Evolutionary conservation across 2,329 filamentous ascomycete genomes (phyloP).

Genomic region (Dendryphion nanum): DNA sequence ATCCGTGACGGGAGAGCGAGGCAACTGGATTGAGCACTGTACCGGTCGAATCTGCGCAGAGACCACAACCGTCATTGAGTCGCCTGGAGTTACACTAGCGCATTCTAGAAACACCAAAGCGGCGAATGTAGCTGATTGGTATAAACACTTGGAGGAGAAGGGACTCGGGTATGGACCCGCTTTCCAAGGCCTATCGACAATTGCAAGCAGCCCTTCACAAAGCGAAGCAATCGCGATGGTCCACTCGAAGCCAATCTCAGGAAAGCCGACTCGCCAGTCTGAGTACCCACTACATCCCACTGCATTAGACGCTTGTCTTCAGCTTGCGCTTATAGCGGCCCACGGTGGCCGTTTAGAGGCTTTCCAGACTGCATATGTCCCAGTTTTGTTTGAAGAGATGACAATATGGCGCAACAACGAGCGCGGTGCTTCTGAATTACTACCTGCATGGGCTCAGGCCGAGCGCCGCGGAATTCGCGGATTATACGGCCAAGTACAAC

Average conservation of each 20-base stretch:
- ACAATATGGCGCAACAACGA: conserved; percentile 7
- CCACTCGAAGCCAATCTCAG: no score
- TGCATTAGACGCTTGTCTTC: conserved; percentile 29
- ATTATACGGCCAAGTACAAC: conserved; percentile 4
- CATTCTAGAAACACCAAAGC: background rate
- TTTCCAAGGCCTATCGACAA: conserved; percentile 15
- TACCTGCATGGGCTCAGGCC: conserved; percentile 9
- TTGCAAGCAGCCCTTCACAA: conserved; percentile 6
- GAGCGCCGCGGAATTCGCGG: conserved; percentile 8
- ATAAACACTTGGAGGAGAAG: conserved; percentile 13
- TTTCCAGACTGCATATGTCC: conserved; percentile 8
- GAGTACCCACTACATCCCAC: conserved; percentile 34
- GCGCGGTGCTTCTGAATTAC: background rate
- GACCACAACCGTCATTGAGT: background rate
- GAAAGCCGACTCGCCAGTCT: conserved; percentile 18
- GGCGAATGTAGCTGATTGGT: conserved; percentile 15
- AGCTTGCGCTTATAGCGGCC: conserved; percentile 21
- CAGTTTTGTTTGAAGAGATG: conserved; percentile 18
- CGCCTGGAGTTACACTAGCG: background rate
- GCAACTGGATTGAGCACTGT: conserved; percentile 24
- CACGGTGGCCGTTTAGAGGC: conserved; percentile 4
- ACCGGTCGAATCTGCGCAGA: conserved; percentile 15
- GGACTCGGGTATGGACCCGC: conserved; percentile 19
- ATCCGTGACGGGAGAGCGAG: conserved; percentile 10
- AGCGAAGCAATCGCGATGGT: background rate